Evolutionary conservation across 2,329 filamentous ascomycete genomes (phyloP).

Genomic region (Xylariales sp.): DNA sequence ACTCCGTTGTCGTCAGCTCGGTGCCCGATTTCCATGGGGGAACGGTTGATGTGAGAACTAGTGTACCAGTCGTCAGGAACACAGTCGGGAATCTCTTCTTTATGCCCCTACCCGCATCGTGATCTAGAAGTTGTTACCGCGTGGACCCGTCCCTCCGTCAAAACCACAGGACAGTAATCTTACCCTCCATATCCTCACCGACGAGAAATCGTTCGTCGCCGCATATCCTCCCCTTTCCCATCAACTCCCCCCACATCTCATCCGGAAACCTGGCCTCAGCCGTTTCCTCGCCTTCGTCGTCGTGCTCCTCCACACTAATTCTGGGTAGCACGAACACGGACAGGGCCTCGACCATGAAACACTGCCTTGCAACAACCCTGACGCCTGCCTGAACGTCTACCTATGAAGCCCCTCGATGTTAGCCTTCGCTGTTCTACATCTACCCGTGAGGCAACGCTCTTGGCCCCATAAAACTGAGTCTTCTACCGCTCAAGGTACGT

Average conservation of each 20-base stretch:
- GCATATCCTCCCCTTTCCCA: constrained; percentile 47
- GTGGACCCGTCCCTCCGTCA: background rate
- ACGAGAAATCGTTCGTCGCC: constrained; percentile 60
- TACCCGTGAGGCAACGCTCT: too few species aligned
- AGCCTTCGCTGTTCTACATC: too few species aligned
- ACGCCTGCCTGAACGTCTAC: constrained; percentile 41
- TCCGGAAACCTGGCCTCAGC: constrained; percentile 37
- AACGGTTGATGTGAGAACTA: too few species aligned
- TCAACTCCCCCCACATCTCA: constrained; percentile 42
- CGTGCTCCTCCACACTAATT: constrained; percentile 28
- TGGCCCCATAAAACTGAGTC: too few species aligned
- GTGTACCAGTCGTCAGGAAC: too few species aligned
- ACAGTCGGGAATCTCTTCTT: too few species aligned
- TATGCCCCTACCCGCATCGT: too few species aligned
- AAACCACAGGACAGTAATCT: constrained; percentile 39
- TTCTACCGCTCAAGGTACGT: too few species aligned
- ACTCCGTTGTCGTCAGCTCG: too few species aligned
- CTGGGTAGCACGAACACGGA: constrained; percentile 38
- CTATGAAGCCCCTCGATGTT: too few species aligned
- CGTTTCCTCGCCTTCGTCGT: constrained; percentile 11
- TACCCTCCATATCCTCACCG: constrained; percentile 48
- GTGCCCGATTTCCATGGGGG: too few species aligned
- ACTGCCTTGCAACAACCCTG: constrained; percentile 38
- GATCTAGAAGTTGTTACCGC: too few species aligned
- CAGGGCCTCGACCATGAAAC: constrained; percentile 43